phyloP scores from a whole-genome alignment of 371 early-diverging fungal genomes.

The Mucor velutinosus region DNA sequence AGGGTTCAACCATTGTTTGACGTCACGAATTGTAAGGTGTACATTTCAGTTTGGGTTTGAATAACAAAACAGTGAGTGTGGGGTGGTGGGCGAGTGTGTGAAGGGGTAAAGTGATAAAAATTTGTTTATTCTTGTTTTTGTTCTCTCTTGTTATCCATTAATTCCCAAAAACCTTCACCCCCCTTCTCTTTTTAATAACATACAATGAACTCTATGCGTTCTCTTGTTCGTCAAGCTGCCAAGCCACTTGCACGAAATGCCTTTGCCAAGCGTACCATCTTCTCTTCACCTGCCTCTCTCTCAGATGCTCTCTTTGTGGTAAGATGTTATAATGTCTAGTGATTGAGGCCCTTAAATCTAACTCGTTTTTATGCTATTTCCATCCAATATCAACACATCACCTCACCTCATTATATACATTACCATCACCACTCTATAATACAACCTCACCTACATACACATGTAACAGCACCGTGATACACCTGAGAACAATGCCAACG shows the following conservation, averaged over 20 bases:
- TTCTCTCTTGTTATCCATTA: constrained; percentile 11
- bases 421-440: neutral
- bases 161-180: constrained; percentile 9
- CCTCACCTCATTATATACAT: neutral
- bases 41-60: neutral
- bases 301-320: constrained; percentile 78
- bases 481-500: constrained; percentile 83
- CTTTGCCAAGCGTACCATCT: constrained; percentile 52
- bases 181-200: constrained; percentile 22
- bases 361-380: neutral
- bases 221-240: constrained; percentile 46
- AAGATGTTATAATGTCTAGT: constrained; percentile 12
- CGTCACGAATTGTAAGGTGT: neutral
- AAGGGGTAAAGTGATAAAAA: constrained; percentile 12
- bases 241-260: constrained; percentile 25
- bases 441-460: no score
- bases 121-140: constrained; percentile 4
- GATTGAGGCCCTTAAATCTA: neutral
- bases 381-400: neutral
- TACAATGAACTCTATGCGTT: constrained; percentile 47
- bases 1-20: neutral
- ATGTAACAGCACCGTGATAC: constrained; percentile 84
- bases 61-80: neutral
- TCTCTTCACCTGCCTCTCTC: constrained; percentile 48
- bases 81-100: constrained; percentile 6